A percentile compares a stretch with the other conserved stretches of the same genome.
Conservation (phyloP, 1,139 yeast genomes). For the Wickerhamomyces sp. region DNA sequence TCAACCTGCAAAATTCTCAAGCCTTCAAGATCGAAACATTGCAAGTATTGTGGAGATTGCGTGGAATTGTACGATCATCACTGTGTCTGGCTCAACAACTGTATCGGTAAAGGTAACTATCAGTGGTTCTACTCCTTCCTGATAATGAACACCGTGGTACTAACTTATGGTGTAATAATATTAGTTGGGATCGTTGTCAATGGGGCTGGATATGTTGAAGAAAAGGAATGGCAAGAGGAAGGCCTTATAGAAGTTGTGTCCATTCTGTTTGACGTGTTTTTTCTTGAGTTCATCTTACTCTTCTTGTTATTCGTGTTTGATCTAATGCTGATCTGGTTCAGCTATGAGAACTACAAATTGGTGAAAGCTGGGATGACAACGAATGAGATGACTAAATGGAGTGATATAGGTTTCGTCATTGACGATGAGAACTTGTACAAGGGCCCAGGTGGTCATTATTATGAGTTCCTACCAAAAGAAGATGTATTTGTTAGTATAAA, state of each 20-base stretch:
- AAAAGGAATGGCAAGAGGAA: background rate
- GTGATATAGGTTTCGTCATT: constrained; percentile 57
- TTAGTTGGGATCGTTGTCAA: constrained; percentile 25
- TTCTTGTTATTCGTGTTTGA: constrained; percentile 50
- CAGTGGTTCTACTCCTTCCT: constrained; percentile 65
- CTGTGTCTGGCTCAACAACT: constrained; percentile 92
- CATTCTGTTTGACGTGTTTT: background rate
- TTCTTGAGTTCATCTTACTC: constrained; percentile 25
- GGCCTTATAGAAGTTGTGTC: background rate
- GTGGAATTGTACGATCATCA: constrained; percentile 79
- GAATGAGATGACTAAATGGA: constrained; percentile 85
- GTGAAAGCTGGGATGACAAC: constrained; percentile 85
- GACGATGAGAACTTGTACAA: constrained; percentile 38
- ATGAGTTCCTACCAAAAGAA: constrained; percentile 16
- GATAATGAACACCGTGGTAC: constrained; percentile 45
- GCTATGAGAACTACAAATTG: constrained; percentile 55
- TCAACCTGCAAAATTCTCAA: constrained; percentile 63
- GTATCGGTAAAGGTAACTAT: constrained; percentile 77
- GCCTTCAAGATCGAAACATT: constrained; percentile 89
- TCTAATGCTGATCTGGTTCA: constrained; percentile 51
- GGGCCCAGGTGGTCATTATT: constrained; percentile 16
- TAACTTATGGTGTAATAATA: constrained; percentile 52
- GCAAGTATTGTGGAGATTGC: constrained; percentile 68
- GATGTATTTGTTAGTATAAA: constrained; percentile 18
- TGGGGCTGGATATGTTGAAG: constrained; percentile 13